phyloP scores from a whole-genome alignment of 306 rosid genomes.

The Gleditsia sinensis region DNA sequence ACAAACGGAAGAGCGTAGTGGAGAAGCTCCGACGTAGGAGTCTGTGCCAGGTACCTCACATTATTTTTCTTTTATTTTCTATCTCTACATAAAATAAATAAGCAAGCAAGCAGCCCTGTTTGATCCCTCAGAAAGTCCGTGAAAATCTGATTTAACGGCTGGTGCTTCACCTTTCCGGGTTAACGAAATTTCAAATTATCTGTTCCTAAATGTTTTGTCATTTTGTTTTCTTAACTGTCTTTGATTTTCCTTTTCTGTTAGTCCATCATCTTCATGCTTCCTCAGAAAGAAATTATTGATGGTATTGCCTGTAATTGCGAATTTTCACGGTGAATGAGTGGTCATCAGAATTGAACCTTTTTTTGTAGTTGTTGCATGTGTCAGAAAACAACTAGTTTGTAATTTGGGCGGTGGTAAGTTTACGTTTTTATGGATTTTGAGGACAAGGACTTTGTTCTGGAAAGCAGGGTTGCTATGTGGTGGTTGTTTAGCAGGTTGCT shows the following conservation, averaged over 20 bases:
- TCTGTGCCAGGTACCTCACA: background rate
- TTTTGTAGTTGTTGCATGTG: background rate
- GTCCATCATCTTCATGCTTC: constrained; percentile 4
- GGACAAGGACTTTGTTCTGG: constrained; percentile 4
- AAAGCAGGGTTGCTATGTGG: background rate
- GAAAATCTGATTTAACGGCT: background rate
- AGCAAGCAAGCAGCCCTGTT: background rate
- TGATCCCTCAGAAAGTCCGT: background rate
- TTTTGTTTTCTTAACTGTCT: background rate
- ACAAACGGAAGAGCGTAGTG: background rate
- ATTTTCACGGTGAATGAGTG: constrained; percentile 8
- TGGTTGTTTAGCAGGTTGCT: background rate
- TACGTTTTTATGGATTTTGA: background rate
- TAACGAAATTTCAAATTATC: background rate
- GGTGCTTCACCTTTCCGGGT: background rate
- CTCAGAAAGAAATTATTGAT: constrained; percentile 1
- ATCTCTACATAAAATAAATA: background rate
- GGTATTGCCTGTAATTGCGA: background rate
- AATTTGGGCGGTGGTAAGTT: background rate
- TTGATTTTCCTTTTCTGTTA: background rate
- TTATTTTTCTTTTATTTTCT: background rate
- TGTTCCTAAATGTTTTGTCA: background rate
- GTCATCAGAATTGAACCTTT: constrained; percentile 17
- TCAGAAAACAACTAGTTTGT: background rate
- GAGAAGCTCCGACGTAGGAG: background rate